phyloP scores from a whole-genome alignment of 2,329 filamentous ascomycete species.

The Fusarium multiceps region DNA sequence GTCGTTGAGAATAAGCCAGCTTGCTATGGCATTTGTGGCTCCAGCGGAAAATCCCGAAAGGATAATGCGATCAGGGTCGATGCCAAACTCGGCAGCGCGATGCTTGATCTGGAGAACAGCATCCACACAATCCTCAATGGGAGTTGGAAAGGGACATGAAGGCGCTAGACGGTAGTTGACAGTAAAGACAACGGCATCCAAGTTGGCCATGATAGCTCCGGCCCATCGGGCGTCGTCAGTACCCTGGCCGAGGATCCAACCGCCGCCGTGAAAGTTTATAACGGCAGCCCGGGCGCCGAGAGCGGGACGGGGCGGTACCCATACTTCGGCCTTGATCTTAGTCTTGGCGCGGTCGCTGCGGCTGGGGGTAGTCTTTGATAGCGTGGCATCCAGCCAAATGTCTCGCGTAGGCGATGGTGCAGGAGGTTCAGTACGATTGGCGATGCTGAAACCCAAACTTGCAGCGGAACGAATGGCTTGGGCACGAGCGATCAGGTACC shows the following conservation, averaged over 20 bases:
- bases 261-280: constrained; percentile 75
- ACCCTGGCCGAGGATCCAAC: constrained; percentile 71
- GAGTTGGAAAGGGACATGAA: constrained; percentile 71
- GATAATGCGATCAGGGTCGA: constrained; percentile 67
- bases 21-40: constrained; percentile 65
- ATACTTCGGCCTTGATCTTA: constrained; percentile 60
- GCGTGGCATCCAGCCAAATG: constrained; percentile 57
- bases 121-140: constrained; percentile 74
- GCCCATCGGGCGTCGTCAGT: constrained; percentile 73
- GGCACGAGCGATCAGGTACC: constrained; percentile 57
- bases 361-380: constrained; percentile 51
- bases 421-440: constrained; percentile 55
- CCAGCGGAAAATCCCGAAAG: constrained; percentile 74
- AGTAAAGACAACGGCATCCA: constrained; percentile 69
- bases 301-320: constrained; percentile 52
- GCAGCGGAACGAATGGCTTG: constrained; percentile 59
- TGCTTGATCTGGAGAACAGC: constrained; percentile 70
- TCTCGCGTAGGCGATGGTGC: constrained; percentile 54
- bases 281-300: constrained; percentile 62
- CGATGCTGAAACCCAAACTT: constrained; percentile 56
- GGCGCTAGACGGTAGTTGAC: constrained; percentile 77
- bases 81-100: constrained; percentile 66
- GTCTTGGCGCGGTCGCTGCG: constrained; percentile 49
- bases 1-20: constrained; percentile 59
- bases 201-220: constrained; percentile 61